Base-by-base conservation (phyloP, 257 asterid genomes). In the Penstemon newberryi region DNA sequence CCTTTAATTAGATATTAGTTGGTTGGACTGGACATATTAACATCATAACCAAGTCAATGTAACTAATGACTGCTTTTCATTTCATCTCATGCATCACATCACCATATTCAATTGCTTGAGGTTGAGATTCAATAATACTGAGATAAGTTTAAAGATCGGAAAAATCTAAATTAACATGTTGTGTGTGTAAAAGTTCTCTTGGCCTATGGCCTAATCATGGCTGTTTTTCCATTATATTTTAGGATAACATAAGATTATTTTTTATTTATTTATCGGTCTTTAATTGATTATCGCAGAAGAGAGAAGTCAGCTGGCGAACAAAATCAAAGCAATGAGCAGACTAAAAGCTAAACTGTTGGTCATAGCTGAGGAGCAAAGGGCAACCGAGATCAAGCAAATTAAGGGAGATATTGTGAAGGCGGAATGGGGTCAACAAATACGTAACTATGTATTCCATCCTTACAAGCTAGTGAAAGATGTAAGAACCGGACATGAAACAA, bases 361-460 rank as follows among this genome's bases (percentile, higher is more conserved):
- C 46, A 94, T 89, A 82, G 97, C 93, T 1, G 88, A 42, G 80
- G 97, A 94, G 80, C 97, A 94, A 72, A 84, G 96, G 83, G 97
- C 97, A 41, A 73, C 95, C 12, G 99, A 94, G 88, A 89, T 94
- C 87, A 94, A 87, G 85, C 96, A 86, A 73, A 94, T 91, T 8
- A 89, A 90, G 73, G 99, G 97, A 19, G 97, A 91, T 57, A 60
- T 67, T 0, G 97, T 91, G 73, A 94, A 94, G 88, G 97, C 97
- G 0, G 99, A 91, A 73, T 94, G 99, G 97, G 99, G 99, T 15
- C 99, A 94, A 79, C 97, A 94, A 51, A 94, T 94, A 77, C 80
- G 99, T 3, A 91, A 94, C 83, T 94, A 94, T 15, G 96, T 94
- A 4, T 94, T 94, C 71, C 96, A 94, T 77, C 97, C 97, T 1